Evolutionary conservation across 331 rosid species (phyloP).

Genomic region (Acacia pycnantha): DNA sequence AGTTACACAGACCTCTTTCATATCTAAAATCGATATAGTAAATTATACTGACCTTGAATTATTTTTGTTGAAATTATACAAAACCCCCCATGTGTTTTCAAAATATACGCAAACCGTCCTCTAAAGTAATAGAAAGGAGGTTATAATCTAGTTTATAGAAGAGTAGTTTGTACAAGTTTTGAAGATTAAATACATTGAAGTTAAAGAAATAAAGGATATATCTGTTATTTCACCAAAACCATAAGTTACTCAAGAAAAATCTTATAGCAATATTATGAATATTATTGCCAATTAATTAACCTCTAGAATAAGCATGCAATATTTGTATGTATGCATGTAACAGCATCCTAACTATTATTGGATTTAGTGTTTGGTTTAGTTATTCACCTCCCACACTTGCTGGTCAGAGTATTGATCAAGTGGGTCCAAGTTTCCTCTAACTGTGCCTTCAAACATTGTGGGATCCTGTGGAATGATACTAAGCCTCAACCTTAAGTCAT

Average conservation of each 20-base stretch:
- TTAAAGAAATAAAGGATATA: background rate
- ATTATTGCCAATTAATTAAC: background rate
- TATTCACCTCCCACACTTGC: slow-evolving; percentile 72
- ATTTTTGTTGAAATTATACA: background rate
- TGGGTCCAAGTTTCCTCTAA: slow-evolving; percentile 89
- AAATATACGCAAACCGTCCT: background rate
- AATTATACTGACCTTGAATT: background rate
- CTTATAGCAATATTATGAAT: background rate
- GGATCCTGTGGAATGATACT: slow-evolving; percentile 98
- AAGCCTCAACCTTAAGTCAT: slow-evolving; percentile 91
- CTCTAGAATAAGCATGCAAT: background rate
- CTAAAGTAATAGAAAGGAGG: background rate
- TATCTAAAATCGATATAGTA: background rate
- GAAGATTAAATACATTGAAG: background rate
- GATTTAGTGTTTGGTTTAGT: too few species aligned
- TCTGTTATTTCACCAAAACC: background rate
- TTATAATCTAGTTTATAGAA: background rate
- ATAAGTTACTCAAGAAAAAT: background rate
- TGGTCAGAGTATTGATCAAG: slow-evolving; percentile 61
- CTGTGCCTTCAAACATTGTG: slow-evolving; percentile 87
- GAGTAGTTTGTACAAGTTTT: background rate
- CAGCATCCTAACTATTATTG: too few species aligned
- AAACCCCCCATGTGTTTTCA: background rate
- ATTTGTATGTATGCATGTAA: background rate
- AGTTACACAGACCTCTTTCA: background rate